Conservation (phyloP, 139 green algal species). For the Chlorella sp. region DNA sequence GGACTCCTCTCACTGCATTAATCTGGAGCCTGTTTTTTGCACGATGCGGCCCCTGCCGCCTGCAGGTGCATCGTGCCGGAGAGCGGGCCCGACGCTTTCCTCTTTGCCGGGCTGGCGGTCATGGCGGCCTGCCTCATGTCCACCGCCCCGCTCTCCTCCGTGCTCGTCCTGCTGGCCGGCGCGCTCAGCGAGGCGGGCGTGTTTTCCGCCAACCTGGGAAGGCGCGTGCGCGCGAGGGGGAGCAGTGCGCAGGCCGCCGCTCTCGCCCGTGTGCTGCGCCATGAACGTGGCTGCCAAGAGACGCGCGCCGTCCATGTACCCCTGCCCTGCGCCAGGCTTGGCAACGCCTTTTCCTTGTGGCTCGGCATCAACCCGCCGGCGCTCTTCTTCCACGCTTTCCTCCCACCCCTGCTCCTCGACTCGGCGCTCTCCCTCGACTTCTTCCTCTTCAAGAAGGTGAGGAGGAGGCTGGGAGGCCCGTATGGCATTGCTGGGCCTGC, state of each 20-base stretch:
- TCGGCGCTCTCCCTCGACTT: slow-evolving; percentile 70
- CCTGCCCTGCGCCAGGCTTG: slow-evolving; percentile 15
- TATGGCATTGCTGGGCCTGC: too few relatives aligned
- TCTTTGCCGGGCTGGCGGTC: slow-evolving; percentile 39
- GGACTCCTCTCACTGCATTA: too few relatives aligned
- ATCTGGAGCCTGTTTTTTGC: too few relatives aligned
- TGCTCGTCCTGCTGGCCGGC: slow-evolving; percentile 43
- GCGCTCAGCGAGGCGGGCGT: slow-evolving; percentile 22
- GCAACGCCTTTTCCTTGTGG: slow-evolving; percentile 32
- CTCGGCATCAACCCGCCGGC: slow-evolving; percentile 62
- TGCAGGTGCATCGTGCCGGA: slow-evolving; percentile 10
- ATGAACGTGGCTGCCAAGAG: too few relatives aligned
- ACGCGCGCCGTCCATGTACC: background rate
- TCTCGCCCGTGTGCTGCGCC: too few relatives aligned
- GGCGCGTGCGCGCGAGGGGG: too few relatives aligned
- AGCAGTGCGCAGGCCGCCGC: too few relatives aligned
- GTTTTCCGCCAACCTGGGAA: slow-evolving; percentile 44
- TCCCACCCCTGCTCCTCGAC: slow-evolving; percentile 65
- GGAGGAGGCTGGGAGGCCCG: too few relatives aligned
- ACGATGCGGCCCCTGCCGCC: too few relatives aligned
- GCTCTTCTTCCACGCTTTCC: slow-evolving; percentile 85
- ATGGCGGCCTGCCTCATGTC: slow-evolving; percentile 35
- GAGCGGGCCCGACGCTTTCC: slow-evolving; percentile 26
- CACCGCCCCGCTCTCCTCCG: slow-evolving; percentile 31
- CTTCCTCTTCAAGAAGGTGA: slow-evolving; percentile 83